Evolutionary conservation across 208 protist species (phyloP).

Genomic region (Leptomonas pyrrhocoris): DNA sequence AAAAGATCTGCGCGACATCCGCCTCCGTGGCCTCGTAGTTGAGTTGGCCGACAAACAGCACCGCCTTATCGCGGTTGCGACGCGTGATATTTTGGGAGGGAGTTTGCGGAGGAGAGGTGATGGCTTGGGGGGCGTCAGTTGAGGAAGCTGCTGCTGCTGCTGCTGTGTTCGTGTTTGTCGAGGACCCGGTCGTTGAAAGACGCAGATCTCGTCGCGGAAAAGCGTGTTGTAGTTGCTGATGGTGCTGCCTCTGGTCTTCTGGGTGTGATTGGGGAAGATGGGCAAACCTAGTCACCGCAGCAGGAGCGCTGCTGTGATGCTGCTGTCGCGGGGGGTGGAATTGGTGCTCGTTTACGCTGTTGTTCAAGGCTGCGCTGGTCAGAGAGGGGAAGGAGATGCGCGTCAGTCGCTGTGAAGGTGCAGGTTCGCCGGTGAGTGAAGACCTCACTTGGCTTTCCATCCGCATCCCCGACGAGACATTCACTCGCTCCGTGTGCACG

Average conservation of each 20-base stretch:
- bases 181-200: neutral
- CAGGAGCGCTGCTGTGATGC: neutral
- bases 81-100: constrained; percentile 32
- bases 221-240: neutral
- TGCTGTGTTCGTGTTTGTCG: neutral
- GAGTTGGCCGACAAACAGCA: constrained; percentile 74
- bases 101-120: constrained; percentile 1
- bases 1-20: constrained; percentile 62
- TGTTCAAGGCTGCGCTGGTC: constrained; percentile 2
- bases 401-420: neutral
- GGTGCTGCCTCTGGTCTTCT: neutral
- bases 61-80: constrained; percentile 34
- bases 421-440: neutral
- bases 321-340: neutral
- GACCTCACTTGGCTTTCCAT: neutral
- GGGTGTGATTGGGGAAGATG: neutral
- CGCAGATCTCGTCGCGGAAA: neutral
- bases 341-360: constrained; percentile 1
- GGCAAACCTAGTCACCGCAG: no score
- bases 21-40: constrained; percentile 71
- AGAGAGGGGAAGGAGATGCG: constrained; percentile 3
- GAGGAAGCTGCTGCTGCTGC: neutral
- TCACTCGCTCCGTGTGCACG: neutral
- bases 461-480: neutral
- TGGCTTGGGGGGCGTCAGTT: neutral